phyloP scores from a whole-genome alignment of 2,329 filamentous ascomycete genomes.

The Cytospora leucostoma region DNA sequence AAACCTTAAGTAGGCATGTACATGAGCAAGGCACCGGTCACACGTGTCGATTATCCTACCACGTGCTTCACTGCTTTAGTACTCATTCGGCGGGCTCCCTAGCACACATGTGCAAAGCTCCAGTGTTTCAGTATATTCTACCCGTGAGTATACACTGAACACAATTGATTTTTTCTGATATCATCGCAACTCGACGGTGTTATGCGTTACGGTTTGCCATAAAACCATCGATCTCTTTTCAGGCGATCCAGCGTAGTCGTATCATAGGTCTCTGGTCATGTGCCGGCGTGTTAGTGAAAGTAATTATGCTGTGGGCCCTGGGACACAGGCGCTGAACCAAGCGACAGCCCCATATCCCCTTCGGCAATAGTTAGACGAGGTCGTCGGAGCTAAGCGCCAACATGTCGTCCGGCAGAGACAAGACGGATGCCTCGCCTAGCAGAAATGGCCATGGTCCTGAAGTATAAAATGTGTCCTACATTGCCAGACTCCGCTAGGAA shows the following conservation, averaged over 20 bases:
- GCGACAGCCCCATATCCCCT: slow-evolving; percentile 49
- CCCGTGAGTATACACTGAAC: no score
- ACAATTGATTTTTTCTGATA: no score
- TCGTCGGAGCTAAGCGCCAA: slow-evolving; percentile 33
- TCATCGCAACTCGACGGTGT: no score
- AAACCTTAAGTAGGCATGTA: no score
- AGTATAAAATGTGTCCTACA: slow-evolving; percentile 48
- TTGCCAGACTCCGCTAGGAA: slow-evolving; percentile 43
- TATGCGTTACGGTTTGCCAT: not conserved
- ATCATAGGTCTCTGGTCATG: slow-evolving; percentile 45
- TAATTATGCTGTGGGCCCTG: not conserved
- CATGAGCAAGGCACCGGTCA: no score
- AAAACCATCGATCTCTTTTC: slow-evolving; percentile 32
- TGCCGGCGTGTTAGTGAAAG: not conserved
- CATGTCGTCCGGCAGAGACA: slow-evolving; percentile 32
- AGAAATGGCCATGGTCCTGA: slow-evolving; percentile 54
- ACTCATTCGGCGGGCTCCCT: no score
- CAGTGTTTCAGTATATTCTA: no score
- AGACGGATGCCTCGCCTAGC: slow-evolving; percentile 34
- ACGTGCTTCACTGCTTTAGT: no score
- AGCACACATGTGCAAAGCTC: no score
- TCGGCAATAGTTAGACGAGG: slow-evolving; percentile 36
- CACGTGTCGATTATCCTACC: no score
- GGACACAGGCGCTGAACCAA: no score
- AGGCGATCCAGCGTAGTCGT: slow-evolving; percentile 48